A percentile compares a stretch with the other conserved stretches of the same genome.
These are phyloP conservation scores for Penicillium sp. DNA, from an alignment of 2,329 filamentous ascomycete genomes.

Conservation along the genomic window DNA sequence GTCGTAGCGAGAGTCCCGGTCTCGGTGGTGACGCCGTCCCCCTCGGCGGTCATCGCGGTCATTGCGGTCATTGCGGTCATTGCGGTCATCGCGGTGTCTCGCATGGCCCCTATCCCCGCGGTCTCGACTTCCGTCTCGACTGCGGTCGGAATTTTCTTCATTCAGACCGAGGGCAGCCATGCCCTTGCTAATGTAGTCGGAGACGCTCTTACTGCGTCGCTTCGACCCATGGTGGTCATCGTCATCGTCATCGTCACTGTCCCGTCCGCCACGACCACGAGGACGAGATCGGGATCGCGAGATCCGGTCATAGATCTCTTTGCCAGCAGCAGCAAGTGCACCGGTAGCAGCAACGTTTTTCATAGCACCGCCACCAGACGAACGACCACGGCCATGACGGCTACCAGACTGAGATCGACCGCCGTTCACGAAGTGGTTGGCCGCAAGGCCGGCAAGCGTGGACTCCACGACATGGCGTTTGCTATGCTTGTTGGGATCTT, in stretches of 20 bases:
- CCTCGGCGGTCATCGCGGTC: too few species aligned
- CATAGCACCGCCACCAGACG: slow-evolving; percentile 42
- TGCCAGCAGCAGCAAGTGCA: slow-evolving; percentile 44
- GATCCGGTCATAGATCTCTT: slow-evolving; percentile 40
- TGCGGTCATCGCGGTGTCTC: slow-evolving; percentile 2
- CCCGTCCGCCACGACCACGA: slow-evolving; percentile 22
- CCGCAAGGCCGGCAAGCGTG: slow-evolving; percentile 79
- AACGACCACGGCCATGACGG: slow-evolving; percentile 48
- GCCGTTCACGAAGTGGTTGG: slow-evolving; percentile 80
- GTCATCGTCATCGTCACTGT: slow-evolving; percentile 41
- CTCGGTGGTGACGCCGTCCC: slow-evolving; percentile 26
- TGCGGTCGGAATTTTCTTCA: slow-evolving; percentile 25
- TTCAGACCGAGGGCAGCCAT: slow-evolving; percentile 43
- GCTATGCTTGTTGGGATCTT: slow-evolving; percentile 63
- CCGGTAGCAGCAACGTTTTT: slow-evolving; percentile 42
- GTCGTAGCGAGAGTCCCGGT: slow-evolving; percentile 30
- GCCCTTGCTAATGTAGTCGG: slow-evolving; percentile 42
- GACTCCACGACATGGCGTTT: slow-evolving; percentile 81
- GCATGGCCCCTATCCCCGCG: slow-evolving; percentile 5
- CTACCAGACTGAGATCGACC: slow-evolving; percentile 67
- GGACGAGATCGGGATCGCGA: slow-evolving; percentile 40
- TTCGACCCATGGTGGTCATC: slow-evolving; percentile 42
- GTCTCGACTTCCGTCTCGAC: slow-evolving; percentile 21
- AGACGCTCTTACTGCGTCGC: slow-evolving; percentile 44
- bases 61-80: slow-evolving; percentile 7